Base-by-base conservation (phyloP, 2,329 filamentous ascomycete genomes). In the Aspergillus eucalypticola region DNA sequence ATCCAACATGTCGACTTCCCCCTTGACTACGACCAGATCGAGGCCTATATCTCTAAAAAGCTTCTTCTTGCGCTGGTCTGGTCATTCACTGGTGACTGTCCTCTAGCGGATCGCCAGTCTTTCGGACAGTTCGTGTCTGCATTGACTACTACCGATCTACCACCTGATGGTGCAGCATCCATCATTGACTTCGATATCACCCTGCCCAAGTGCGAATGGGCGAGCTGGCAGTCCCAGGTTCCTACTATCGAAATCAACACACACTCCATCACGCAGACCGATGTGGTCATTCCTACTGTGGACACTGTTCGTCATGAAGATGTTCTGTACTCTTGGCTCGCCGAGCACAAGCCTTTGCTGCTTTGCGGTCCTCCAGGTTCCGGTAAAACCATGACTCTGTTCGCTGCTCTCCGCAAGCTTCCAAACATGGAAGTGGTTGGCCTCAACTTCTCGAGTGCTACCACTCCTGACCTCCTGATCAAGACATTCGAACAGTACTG, bases 401-500 rank as follows among this genome's bases (percentile, higher is more conserved):
- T 99, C 82, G 97, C 94, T 74, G 95, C 95, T 35, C 86, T 99
- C 56, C 89, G 95, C 65, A 99, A 99, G 78, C 83, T 99, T 60
- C 94, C 94, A 3, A 97, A 97, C 74, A 97, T 99, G 93, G 95
- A 99, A 78, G 92, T 97, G 60, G 96, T 99, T 32, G 95, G 95
- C 52, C 91, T 99, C 74, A 99, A 99, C 79, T 99, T 99, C 77
- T 99, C 96, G 4, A 99, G 95, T 69, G 96, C 95, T 1, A 99
- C 96, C 0, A 99, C 95, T 0, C 96, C 95, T 0, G 96, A 99
- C 76, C 86, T 99, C 27, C 86, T 99, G 63, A 93, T 99, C 82
- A 99, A 99, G 83, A 99, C 96, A 0, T 96, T 99, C 67, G 95
- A 99, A 79, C 96, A 99, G 75, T 97, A 99, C 77, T 99, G 95